Conservation (phyloP, 1,139 yeast genomes). For the Sugiyamaella sp. region DNA sequence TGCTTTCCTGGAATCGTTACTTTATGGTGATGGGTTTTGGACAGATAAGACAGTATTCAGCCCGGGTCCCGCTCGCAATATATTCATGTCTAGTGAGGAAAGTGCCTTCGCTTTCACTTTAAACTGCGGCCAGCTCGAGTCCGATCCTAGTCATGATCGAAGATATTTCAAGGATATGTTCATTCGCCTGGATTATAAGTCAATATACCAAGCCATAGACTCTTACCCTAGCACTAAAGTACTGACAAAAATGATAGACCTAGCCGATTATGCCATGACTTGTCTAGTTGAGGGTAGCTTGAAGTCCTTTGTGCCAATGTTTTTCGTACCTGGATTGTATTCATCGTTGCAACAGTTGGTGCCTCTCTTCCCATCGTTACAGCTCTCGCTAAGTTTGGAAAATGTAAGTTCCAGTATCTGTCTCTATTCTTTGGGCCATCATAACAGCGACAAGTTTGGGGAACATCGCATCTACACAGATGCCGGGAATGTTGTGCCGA, state of each 20-base stretch:
- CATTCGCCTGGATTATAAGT: conserved; percentile 4
- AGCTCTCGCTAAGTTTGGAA: neutral
- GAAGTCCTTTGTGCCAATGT: conserved; percentile 19
- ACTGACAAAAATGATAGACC: conserved; percentile 13
- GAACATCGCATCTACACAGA: no score
- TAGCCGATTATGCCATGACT: conserved; percentile 23
- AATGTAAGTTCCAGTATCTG: conserved; percentile 2
- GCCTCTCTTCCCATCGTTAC: conserved; percentile 4
- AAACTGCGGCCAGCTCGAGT: conserved; percentile 12
- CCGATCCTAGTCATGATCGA: conserved; percentile 8
- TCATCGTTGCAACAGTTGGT: conserved; percentile 3
- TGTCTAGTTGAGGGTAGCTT: conserved; percentile 20
- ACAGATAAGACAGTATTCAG: neutral
- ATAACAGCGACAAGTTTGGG: no score
- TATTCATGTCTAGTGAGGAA: neutral
- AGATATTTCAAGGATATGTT: conserved; percentile 12
- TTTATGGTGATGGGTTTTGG: conserved; percentile 6
- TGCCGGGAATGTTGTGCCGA: neutral
- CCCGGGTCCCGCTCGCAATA: conserved; percentile 2
- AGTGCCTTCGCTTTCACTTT: conserved; percentile 9
- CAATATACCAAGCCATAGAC: neutral
- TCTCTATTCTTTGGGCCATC: neutral
- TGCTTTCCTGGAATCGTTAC: conserved; percentile 4
- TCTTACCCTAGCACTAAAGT: neutral
- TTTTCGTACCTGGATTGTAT: conserved; percentile 18